Evolutionary conservation across 1,284 basidiomycete species (phyloP), one percentile per base, ranked within the genome.

Genomic region (Trametes hirsuta): DNA sequence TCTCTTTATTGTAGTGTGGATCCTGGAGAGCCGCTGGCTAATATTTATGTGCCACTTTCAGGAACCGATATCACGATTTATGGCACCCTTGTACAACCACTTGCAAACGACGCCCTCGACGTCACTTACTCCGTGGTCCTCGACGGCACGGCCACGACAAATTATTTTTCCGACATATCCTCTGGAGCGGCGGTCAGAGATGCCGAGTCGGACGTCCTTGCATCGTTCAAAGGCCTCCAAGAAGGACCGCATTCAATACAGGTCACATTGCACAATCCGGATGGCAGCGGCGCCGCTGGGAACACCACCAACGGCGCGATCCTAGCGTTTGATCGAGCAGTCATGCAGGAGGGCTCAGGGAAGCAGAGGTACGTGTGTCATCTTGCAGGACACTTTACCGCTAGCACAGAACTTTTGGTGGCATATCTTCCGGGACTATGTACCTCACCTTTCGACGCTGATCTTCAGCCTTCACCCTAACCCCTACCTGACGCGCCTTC

Each of bases 31-130:
- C 4, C 14, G 39, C n/a, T 40, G 39, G n/a, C 18, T 34, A 48
- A 55, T 14, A 10, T 8, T 25, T 36, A 34, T 24, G 14, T 22
- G 10, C 36, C 41, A 21, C 35, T 22, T 48, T 12, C 45, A 76
- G 74, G 73, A n/a, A 74, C 72, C 15, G 72, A 64, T 30, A 66
- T 74, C 46, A 63, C 64, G 15, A 58, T 74, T 10, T 68, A 64
- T 50, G 73, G 73, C 18, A 71, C 69, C 36, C 63, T 71, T 46
- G 58, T 53, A 25, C 64, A 22, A 39, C 54, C 48, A 36, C 35
- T 46, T 34, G 40, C 45, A 39, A 50, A 62, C 36, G 46, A 61
- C 44, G 67, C 61, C n/a, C 53, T 59, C 45, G 57, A 69, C 37
- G 44, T 68, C 18, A 61, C 69, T 2, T 71, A 71, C 45, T 64